Conservation (phyloP, 2,329 filamentous ascomycete genomes). For the Aspergillus amoenus region DNA sequence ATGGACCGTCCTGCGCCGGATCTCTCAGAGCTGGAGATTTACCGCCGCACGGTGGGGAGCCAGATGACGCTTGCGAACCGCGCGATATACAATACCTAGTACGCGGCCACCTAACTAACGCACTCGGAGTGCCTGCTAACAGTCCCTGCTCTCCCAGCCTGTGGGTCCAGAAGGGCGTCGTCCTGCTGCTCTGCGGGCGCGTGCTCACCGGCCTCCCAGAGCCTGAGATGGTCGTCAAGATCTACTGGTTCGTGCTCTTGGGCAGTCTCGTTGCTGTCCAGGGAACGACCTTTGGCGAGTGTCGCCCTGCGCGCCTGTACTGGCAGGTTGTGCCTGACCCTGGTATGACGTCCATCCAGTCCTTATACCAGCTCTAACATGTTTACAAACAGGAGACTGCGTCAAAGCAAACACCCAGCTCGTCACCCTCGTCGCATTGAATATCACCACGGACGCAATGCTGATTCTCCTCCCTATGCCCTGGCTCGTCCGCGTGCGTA, state of each 20-base stretch:
- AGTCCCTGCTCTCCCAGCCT: background rate
- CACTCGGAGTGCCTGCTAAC: background rate
- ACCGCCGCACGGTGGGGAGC: conserved; percentile 7
- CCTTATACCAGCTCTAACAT: too few relatives aligned
- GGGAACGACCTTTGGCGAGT: conserved; percentile 5
- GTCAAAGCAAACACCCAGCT: conserved; percentile 3
- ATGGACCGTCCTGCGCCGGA: background rate
- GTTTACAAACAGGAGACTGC: background rate
- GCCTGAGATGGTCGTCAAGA: conserved; percentile 13
- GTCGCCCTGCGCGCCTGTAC: conserved; percentile 5
- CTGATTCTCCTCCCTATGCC: conserved; percentile 14
- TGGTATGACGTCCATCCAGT: background rate
- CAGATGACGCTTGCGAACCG: conserved; percentile 2
- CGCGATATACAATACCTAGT: conserved; percentile 12
- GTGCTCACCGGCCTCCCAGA: conserved; percentile 10
- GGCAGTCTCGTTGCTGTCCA: background rate
- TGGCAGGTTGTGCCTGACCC: conserved; percentile 13
- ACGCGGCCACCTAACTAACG: background rate
- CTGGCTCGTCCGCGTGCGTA: conserved; percentile 9
- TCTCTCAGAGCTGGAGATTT: background rate
- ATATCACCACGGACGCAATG: conserved; percentile 11
- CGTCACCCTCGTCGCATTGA: conserved; percentile 1
- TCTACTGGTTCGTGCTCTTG: conserved; percentile 7
- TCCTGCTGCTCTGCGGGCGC: conserved; percentile 13
- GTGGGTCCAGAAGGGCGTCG: conserved; percentile 14